These are phyloP conservation scores for Venturia oleaginea DNA, from an alignment of 2,329 filamentous ascomycete species.

Conservation along the genomic window DNA sequence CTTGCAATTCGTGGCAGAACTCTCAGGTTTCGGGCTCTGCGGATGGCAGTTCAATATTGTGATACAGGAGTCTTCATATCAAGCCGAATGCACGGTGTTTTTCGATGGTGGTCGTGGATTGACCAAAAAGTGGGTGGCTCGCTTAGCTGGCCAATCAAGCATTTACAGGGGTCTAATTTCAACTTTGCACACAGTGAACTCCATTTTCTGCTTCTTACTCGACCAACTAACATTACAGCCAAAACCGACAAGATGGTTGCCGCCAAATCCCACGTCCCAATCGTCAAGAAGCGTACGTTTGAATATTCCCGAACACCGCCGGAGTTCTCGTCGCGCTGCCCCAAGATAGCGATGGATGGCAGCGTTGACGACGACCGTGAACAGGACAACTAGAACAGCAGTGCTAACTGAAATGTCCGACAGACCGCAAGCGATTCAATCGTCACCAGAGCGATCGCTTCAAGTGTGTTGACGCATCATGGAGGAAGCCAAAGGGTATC, in stretches of 20 bases:
- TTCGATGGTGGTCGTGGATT: too few species aligned
- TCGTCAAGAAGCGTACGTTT: conserved; percentile 99
- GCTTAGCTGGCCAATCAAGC: not conserved
- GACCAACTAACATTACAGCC: conserved; percentile 1
- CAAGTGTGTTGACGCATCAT: conserved; percentile 81
- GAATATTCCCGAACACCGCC: not conserved
- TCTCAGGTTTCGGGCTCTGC: too few species aligned
- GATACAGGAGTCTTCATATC: too few species aligned
- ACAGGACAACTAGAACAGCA: not conserved
- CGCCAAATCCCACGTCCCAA: conserved; percentile 98
- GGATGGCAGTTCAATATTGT: too few species aligned
- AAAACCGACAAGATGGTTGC: conserved; percentile 61
- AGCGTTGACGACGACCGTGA: not conserved
- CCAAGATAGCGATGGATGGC: not conserved
- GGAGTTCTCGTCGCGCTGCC: not conserved
- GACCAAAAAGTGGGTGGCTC: too few species aligned
- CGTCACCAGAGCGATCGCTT: conserved; percentile 97
- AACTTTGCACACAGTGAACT: not conserved
- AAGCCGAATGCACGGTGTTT: too few species aligned
- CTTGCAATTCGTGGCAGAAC: too few species aligned
- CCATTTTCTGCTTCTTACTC: not conserved
- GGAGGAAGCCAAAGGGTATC: conserved; percentile 99
- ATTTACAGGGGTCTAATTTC: not conserved
- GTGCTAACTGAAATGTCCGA: not conserved
- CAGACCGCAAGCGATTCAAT: conserved; percentile 91